A percentile compares a stretch with the other conserved stretches of the same genome.
Conservation (phyloP, 2,329 filamentous ascomycete genomes). For the Paecilomyces niveus region DNA sequence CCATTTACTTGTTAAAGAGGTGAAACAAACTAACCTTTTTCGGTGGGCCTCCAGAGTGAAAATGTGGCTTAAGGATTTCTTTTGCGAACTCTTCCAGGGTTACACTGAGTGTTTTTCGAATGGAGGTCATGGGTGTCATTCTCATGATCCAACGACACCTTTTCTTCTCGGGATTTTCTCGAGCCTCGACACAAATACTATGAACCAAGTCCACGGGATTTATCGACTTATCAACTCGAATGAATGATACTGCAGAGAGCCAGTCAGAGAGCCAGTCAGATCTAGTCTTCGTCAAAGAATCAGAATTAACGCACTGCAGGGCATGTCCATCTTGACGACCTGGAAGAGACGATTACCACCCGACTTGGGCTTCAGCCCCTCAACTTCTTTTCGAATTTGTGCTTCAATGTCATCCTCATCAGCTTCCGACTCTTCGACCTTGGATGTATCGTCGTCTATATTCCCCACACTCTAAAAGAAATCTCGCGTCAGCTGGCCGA, state of each 20-base stretch:
- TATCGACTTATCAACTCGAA: conserved; percentile 49
- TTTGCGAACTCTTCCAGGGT: conserved; percentile 51
- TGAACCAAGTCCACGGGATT: conserved; percentile 56
- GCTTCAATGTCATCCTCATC: conserved; percentile 52
- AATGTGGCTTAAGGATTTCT: conserved; percentile 52
- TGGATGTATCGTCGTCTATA: conserved; percentile 7
- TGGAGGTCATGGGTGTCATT: conserved; percentile 52
- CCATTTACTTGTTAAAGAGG: background rate
- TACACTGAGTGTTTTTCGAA: conserved; percentile 51
- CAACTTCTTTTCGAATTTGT: conserved; percentile 53
- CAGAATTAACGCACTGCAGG: conserved; percentile 27
- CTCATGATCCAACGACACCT: conserved; percentile 54
- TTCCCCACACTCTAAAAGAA: conserved; percentile 11
- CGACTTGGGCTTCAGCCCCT: conserved; percentile 44
- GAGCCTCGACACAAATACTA: conserved; percentile 51
- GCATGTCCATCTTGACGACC: conserved; percentile 48
- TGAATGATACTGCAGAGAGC: conserved; percentile 45
- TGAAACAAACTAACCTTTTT: conserved; percentile 43
- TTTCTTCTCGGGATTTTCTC: conserved; percentile 43
- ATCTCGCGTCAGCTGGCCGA: background rate
- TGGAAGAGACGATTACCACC: conserved; percentile 42
- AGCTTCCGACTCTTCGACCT: conserved; percentile 21
- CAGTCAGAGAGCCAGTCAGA: conserved; percentile 1
- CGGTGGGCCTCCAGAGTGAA: conserved; percentile 45
- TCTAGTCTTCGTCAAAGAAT: conserved; percentile 5